Evolutionary conservation across 257 asterid species (phyloP).

Genomic region (Solanum arcanum): DNA sequence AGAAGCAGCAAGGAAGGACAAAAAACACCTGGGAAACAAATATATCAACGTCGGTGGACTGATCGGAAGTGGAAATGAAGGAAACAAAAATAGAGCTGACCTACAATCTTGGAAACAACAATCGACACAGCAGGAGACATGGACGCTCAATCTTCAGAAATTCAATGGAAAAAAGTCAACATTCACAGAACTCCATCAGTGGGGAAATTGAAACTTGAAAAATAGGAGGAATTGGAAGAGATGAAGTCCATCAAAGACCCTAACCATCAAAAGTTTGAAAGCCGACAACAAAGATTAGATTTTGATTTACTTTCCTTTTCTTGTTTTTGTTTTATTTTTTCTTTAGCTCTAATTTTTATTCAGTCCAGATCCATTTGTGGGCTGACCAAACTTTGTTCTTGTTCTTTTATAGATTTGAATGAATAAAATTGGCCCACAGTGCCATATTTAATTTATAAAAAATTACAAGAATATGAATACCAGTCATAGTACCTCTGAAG

Average conservation of each 20-base stretch:
- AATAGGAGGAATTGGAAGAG: no score
- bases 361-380: not conserved
- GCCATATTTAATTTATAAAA: not conserved
- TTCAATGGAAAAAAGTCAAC: no score
- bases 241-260: no score
- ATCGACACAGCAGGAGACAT: not conserved
- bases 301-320: no score
- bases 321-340: no score
- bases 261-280: no score
- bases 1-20: not conserved
- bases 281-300: no score
- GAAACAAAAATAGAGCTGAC: not conserved
- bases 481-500: not conserved
- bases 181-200: no score
- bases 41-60: not conserved
- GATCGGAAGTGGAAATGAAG: not conserved
- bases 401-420: not conserved
- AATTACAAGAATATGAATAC: not conserved
- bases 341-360: no score
- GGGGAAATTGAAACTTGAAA: no score
- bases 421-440: not conserved
- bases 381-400: no score
- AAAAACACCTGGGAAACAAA: not conserved
- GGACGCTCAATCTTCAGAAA: no score
- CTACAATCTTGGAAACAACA: not conserved